These are phyloP conservation scores for Solanum infundibuliforme DNA, from an alignment of 257 asterid genomes.

Conservation along the genomic window DNA sequence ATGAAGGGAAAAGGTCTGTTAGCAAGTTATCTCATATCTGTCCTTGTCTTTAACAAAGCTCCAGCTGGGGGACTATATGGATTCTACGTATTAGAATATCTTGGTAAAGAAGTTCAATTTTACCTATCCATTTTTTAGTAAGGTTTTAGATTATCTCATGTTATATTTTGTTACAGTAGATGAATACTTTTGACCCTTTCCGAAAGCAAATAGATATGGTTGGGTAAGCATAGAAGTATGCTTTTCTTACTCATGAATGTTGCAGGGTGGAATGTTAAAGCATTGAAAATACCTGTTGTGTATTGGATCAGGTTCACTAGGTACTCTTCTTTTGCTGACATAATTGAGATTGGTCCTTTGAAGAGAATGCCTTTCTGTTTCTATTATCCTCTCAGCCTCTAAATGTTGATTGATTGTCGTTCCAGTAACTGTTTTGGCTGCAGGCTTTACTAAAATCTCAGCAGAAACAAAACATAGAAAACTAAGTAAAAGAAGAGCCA, in stretches of 20 bases:
- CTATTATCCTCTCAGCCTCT: background rate
- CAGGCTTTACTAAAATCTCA: slow-evolving; percentile 17
- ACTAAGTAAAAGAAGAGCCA: slow-evolving; percentile 23
- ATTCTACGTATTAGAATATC: background rate
- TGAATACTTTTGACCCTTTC: background rate
- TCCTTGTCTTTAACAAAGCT: background rate
- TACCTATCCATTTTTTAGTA: background rate
- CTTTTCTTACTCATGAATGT: background rate
- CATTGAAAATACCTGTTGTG: slow-evolving; percentile 57
- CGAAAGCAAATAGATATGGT: background rate
- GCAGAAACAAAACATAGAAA: slow-evolving; percentile 30
- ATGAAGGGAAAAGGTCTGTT: background rate
- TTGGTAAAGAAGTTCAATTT: background rate
- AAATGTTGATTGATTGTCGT: slow-evolving; percentile 13
- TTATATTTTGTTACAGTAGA: background rate
- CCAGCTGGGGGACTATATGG: background rate
- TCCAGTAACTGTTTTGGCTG: background rate
- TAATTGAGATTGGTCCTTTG: slow-evolving; percentile 20
- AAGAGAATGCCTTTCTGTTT: slow-evolving; percentile 11
- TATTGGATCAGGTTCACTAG: slow-evolving; percentile 84
- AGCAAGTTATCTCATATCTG: background rate
- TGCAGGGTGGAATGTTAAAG: background rate
- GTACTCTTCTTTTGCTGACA: slow-evolving; percentile 74
- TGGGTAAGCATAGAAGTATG: background rate
- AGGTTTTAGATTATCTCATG: background rate